phyloP scores from a whole-genome alignment of 2,329 filamentous ascomycete genomes.

The Aspergillus novofumigatus region DNA sequence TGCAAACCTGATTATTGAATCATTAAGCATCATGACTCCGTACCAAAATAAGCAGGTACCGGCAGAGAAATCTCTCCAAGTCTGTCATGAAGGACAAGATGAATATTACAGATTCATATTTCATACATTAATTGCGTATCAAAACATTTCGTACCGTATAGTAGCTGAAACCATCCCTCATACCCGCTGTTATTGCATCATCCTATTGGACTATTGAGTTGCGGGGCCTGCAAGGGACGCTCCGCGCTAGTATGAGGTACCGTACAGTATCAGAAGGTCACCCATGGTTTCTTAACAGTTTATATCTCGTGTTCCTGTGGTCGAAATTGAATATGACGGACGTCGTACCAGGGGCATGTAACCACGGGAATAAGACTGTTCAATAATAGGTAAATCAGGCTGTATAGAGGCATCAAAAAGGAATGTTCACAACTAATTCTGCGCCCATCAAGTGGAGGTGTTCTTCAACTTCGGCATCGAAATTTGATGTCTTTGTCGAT shows the following conservation, averaged over 20 bases:
- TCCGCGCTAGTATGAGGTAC: constrained; percentile 12
- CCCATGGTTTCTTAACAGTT: constrained; percentile 16
- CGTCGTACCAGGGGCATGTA: not conserved
- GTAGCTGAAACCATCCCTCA: constrained; percentile 8
- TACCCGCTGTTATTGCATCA: constrained; percentile 2
- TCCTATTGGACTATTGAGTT: constrained; percentile 10
- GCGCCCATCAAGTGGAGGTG: not conserved
- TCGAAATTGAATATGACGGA: not conserved
- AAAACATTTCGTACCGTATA: constrained; percentile 1
- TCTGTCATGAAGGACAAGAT: not conserved
- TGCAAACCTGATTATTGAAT: not conserved
- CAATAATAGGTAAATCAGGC: not conserved
- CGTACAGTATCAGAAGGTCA: constrained; percentile 11
- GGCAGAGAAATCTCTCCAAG: not conserved
- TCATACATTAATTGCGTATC: not conserved
- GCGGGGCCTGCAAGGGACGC: constrained; percentile 18
- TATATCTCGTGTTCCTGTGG: constrained; percentile 3
- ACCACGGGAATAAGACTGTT: not conserved
- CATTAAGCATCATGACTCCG: not conserved
- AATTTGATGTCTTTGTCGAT: not conserved
- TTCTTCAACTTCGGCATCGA: not conserved
- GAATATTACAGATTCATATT: not conserved
- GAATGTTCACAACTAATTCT: not conserved
- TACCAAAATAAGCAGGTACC: too few species aligned
- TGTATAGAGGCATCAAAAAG: not conserved